These are phyloP conservation scores for Ceriops decandra DNA, from an alignment of 345 rosid species.

Conservation along the genomic window DNA sequence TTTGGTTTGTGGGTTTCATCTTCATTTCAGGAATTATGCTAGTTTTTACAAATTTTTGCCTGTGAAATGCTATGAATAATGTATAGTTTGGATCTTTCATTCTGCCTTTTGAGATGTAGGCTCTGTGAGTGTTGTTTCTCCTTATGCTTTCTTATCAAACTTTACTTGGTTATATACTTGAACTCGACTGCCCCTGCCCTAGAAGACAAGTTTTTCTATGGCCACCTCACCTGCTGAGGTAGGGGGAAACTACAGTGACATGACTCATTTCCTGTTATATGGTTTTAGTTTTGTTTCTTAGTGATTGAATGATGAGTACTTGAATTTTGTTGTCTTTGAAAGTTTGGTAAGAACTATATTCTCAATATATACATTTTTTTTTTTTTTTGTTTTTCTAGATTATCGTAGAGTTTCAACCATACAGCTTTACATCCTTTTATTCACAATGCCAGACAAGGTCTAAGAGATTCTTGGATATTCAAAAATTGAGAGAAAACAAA, in stretches of 20 bases:
- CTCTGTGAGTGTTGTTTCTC: not conserved
- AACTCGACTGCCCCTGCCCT: not conserved
- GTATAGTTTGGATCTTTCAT: not conserved
- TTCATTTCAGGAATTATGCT: not conserved
- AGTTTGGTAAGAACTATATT: not conserved
- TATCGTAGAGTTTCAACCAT: conserved; percentile 12
- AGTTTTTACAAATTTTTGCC: not conserved
- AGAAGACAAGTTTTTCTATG: not conserved
- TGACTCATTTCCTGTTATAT: too few species aligned
- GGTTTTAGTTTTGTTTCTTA: not conserved
- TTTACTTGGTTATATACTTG: not conserved
- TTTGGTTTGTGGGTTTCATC: conserved; percentile 5
- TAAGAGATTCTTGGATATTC: conserved; percentile 97
- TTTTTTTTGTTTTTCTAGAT: conserved; percentile 12
- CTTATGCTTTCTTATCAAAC: not conserved
- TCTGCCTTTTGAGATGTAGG: not conserved
- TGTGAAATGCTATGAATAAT: not conserved
- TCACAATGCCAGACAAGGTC: conserved; percentile 76
- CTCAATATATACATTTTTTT: not conserved
- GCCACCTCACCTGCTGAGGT: too few species aligned
- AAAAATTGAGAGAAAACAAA: conserved; percentile 84
- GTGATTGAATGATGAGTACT: not conserved
- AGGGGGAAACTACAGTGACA: too few species aligned
- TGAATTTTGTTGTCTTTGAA: too few species aligned
- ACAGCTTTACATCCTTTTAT: conserved; percentile 11